A percentile compares a stretch with the other conserved stretches of the same genome.
Conservation (phyloP, 805 yeast species). For the Yarrowia sp. region DNA sequence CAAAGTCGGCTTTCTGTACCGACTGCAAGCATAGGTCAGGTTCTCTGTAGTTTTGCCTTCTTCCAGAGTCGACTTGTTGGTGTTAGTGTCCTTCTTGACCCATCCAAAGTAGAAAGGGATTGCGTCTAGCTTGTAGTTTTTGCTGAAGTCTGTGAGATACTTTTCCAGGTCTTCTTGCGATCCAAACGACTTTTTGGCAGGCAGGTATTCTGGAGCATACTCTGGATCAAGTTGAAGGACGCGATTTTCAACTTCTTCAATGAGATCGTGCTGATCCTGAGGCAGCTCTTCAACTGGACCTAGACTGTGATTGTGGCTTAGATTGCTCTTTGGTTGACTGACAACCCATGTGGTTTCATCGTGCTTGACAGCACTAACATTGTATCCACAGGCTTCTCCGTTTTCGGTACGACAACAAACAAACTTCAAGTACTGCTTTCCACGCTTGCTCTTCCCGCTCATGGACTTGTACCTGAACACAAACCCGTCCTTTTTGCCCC, state of each 20-base stretch:
- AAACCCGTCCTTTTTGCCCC: neutral
- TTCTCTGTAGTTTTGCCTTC: neutral
- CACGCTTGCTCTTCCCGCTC: neutral
- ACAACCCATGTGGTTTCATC: neutral
- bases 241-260: neutral
- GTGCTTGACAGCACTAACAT: neutral
- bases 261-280: neutral
- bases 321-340: neutral
- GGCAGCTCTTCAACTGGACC: neutral
- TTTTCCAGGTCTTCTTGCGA: neutral
- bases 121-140: neutral
- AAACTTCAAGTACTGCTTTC: neutral
- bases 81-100: neutral
- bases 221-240: neutral
- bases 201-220: neutral
- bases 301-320: neutral
- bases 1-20: neutral
- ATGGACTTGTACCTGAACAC: neutral
- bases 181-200: neutral
- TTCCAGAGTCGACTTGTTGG: neutral
- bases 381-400: neutral
- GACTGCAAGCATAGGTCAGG: neutral
- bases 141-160: neutral
- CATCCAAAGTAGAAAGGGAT: neutral
- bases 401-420: neutral